These are phyloP conservation scores for Lichenothelia convexa DNA, from an alignment of 495 filamentous ascomycete genomes.

Conservation along the genomic window DNA sequence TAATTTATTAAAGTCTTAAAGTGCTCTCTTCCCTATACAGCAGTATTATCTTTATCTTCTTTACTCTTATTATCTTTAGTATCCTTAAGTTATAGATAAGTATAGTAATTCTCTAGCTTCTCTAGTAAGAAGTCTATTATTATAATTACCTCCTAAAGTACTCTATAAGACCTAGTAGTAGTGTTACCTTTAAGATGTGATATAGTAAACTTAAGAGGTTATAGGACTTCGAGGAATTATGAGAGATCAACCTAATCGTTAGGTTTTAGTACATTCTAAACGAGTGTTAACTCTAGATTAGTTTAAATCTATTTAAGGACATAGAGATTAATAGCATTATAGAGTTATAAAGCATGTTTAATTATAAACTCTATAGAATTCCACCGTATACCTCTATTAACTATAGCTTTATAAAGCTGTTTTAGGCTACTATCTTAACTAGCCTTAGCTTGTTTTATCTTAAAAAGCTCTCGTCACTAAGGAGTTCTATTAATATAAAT, in stretches of 20 bases:
- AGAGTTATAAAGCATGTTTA: neutral
- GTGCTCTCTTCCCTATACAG: neutral
- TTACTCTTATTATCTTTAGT: too few species aligned
- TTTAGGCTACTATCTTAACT: neutral
- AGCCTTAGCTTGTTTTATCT: constrained; percentile 1
- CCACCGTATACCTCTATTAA: constrained; percentile 5
- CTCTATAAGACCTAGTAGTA: neutral
- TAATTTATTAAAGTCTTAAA: constrained; percentile 1
- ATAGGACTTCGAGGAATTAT: constrained; percentile 2
- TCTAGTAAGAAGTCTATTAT: constrained; percentile 3
- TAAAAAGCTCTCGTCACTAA: neutral
- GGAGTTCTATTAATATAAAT: constrained; percentile 3
- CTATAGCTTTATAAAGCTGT: neutral
- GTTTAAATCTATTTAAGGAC: neutral
- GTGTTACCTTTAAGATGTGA: constrained; percentile 2
- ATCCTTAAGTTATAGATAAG: too few species aligned
- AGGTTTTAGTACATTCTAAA: neutral
- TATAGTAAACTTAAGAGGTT: constrained; percentile 1
- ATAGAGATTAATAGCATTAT: constrained; percentile 2
- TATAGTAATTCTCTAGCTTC: too few species aligned
- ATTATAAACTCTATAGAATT: constrained; percentile 3
- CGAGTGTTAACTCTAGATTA: neutral
- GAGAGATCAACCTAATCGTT: constrained; percentile 3
- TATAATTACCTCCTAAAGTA: neutral
- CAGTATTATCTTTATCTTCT: too few species aligned